Percentiles rank a stretch among this genome's conserved stretches.
Conservation (phyloP, 306 rosid genomes). For the Amphicarpaea edgeworthii region DNA sequence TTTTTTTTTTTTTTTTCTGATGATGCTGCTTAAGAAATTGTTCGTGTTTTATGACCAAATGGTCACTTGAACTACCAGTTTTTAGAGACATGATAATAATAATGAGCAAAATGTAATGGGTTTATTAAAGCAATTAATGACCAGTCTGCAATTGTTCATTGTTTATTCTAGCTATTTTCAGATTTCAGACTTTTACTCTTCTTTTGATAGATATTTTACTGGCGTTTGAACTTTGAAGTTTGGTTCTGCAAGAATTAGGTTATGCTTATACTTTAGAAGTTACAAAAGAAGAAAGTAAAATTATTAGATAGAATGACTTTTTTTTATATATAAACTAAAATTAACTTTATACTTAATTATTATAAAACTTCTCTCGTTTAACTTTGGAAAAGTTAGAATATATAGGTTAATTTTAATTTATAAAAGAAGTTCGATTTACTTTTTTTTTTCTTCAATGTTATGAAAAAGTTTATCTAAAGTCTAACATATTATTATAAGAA, state of each 20-base stretch:
- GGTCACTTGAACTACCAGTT: conserved; percentile 38
- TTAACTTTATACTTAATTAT: no score
- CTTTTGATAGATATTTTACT: not conserved
- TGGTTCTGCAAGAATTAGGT: not conserved
- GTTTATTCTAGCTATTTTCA: conserved; percentile 19
- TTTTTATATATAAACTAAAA: no score
- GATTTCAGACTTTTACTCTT: not conserved
- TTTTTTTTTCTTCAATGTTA: not conserved
- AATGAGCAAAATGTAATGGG: not conserved
- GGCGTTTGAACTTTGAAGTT: not conserved
- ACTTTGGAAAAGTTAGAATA: not conserved
- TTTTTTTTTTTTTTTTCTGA: no score
- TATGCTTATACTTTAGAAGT: not conserved
- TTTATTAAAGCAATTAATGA: not conserved
- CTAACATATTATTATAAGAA: not conserved
- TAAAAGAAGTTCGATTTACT: no score
- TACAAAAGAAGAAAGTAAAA: no score
- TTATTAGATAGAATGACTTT: no score
- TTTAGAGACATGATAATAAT: not conserved
- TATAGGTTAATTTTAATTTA: not conserved
- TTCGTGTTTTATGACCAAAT: conserved; percentile 47
- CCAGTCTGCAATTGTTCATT: conserved; percentile 13
- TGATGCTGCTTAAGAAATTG: conserved; percentile 37
- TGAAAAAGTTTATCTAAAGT: not conserved
- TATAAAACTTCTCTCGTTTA: no score